phyloP scores from a whole-genome alignment of 2,329 filamentous ascomycete genomes.

The Epichloe amarillans region DNA sequence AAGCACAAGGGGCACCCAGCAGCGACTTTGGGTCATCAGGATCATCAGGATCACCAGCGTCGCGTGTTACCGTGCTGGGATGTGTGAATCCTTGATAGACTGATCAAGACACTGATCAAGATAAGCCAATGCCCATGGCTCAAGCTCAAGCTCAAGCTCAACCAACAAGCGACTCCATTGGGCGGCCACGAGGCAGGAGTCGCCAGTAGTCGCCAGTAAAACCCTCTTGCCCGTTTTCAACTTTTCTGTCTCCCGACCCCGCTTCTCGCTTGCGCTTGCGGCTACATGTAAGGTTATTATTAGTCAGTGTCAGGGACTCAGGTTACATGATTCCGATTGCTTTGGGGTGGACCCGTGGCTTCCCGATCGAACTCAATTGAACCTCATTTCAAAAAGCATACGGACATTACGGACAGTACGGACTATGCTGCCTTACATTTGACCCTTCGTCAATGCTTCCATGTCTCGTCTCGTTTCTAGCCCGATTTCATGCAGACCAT shows the following conservation, averaged over 20 bases:
- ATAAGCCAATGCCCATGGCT: too few species aligned
- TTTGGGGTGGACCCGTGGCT: not conserved
- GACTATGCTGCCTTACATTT: not conserved
- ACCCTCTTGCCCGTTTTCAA: constrained; percentile 1
- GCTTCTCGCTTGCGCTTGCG: constrained; percentile 2
- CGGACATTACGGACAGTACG: too few species aligned
- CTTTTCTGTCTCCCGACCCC: not conserved
- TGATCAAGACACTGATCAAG: too few species aligned
- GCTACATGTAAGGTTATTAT: not conserved
- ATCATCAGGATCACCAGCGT: too few species aligned
- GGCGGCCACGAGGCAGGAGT: constrained; percentile 1
- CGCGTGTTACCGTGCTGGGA: not conserved
- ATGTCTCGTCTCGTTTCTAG: not conserved
- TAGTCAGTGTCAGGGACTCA: not conserved
- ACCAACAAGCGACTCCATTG: not conserved
- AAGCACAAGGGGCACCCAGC: too few species aligned
- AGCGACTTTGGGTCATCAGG: too few species aligned
- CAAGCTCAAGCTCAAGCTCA: too few species aligned
- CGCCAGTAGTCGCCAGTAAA: not conserved
- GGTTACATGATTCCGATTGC: not conserved
- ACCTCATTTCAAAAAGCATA: not conserved
- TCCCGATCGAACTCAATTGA: constrained; percentile 1
- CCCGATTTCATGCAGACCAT: not conserved
- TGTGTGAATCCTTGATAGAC: not conserved
- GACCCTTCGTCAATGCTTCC: not conserved